Percentiles rank a stretch among this genome's conserved stretches.
Evolutionary conservation across 176 grass and related monocot genomes (phyloP).

Genomic region (Oryza glumipatula): DNA sequence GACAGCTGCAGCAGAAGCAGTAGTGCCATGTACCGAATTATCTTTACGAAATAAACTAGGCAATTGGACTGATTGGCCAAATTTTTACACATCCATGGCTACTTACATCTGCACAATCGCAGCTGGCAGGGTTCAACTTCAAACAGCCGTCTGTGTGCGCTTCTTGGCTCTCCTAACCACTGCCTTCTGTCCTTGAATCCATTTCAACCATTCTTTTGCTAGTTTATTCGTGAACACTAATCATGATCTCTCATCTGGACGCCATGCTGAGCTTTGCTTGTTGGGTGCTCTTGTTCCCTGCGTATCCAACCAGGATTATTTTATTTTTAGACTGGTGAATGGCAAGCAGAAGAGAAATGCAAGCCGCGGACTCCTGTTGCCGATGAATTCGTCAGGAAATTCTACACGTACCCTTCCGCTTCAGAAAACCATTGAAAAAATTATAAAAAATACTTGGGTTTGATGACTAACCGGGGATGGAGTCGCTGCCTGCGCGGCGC

Average conservation of each 20-base stretch:
- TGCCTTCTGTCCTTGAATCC: not conserved
- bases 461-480: not conserved
- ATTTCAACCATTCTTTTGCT: not conserved
- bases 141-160: not conserved
- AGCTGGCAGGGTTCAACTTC: not conserved
- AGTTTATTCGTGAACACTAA: not conserved
- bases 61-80: not conserved
- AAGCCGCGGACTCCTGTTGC: not conserved
- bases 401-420: not conserved
- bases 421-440: not conserved
- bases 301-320: not conserved
- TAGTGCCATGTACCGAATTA: not conserved
- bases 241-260: not conserved
- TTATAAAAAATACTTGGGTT: no score
- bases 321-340: not conserved
- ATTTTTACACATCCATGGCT: conserved; percentile 22
- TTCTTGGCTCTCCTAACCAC: not conserved
- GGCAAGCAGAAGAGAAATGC: not conserved
- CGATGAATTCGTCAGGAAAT: not conserved
- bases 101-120: not conserved
- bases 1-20: not conserved
- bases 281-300: not conserved
- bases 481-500: not conserved
- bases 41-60: conserved; percentile 36
- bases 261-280: not conserved